Evolutionary conservation across 306 rosid genomes (phyloP).

Genomic region (Neltuma alba): DNA sequence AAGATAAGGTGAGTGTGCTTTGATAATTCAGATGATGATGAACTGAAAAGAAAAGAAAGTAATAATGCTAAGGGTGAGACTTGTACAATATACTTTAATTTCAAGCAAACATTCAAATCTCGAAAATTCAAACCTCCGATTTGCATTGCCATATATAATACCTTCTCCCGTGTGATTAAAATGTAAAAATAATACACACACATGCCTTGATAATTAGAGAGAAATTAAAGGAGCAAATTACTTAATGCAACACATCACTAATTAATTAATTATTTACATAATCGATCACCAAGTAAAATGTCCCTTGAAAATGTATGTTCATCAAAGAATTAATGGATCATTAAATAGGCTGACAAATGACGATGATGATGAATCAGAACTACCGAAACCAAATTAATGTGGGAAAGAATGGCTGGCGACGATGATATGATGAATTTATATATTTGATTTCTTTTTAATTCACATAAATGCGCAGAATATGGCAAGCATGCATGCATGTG

Average conservation of each 20-base stretch:
- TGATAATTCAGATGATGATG: no score
- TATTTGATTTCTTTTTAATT: neutral
- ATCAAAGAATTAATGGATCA: slow-evolving; percentile 39
- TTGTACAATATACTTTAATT: no score
- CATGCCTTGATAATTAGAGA: slow-evolving; percentile 6
- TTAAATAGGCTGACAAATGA: slow-evolving; percentile 10
- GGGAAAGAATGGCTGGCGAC: slow-evolving; percentile 38
- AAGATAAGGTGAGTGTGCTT: no score
- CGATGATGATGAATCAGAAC: slow-evolving; percentile 33
- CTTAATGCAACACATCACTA: neutral
- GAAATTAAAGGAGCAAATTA: slow-evolving; percentile 18
- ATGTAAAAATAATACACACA: no score
- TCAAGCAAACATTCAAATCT: no score
- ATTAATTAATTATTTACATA: slow-evolving; percentile 49
- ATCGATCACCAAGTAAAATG: slow-evolving; percentile 39
- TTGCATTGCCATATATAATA: neutral
- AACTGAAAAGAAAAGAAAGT: no score
- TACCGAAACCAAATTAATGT: slow-evolving; percentile 39
- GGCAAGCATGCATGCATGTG: neutral
- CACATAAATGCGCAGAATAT: neutral
- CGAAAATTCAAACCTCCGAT: neutral
- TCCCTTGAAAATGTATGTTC: slow-evolving; percentile 32
- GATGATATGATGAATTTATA: slow-evolving; percentile 4
- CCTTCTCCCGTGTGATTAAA: neutral
- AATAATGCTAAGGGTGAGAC: no score